A percentile compares a stretch with the other conserved stretches of the same genome.
phyloP scores from a whole-genome alignment of 768 basidiomycete species.

The Auriscalpium microsporum region DNA sequence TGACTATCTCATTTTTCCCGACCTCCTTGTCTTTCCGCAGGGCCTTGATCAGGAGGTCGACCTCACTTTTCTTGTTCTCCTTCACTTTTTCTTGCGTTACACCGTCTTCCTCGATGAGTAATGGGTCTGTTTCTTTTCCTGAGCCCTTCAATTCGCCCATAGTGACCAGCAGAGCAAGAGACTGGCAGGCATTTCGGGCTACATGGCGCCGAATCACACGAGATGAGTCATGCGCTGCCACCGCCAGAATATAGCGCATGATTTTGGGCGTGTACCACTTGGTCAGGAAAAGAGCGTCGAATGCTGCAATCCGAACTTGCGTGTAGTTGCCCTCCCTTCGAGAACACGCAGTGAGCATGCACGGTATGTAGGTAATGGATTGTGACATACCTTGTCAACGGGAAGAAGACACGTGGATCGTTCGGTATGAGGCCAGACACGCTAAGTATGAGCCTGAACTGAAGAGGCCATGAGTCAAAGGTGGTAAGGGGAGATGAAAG shows the following conservation, averaged over 20 bases:
- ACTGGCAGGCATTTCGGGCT: constrained; percentile 76
- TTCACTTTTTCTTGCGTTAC: constrained; percentile 60
- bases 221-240: constrained; percentile 82
- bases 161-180: constrained; percentile 74
- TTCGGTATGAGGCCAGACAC: constrained; percentile 71
- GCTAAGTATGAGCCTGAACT: constrained; percentile 79
- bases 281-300: constrained; percentile 86
- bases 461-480: neutral
- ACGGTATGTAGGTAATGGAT: neutral
- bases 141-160: constrained; percentile 85
- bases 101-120: constrained; percentile 85
- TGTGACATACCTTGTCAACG: constrained; percentile 69
- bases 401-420: constrained; percentile 72
- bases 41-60: constrained; percentile 79
- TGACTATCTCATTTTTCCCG: constrained; percentile 67
- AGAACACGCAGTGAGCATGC: neutral
- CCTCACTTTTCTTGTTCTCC: constrained; percentile 67
- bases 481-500: neutral
- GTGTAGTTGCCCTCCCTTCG: constrained; percentile 87
- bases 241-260: constrained; percentile 80
- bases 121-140: constrained; percentile 63
- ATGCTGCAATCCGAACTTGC: constrained; percentile 85
- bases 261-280: constrained; percentile 82
- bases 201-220: constrained; percentile 79
- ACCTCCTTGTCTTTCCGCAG: constrained; percentile 83